Conservation (phyloP, 1,284 basidiomycete genomes). For the Polyporus tsugae region DNA sequence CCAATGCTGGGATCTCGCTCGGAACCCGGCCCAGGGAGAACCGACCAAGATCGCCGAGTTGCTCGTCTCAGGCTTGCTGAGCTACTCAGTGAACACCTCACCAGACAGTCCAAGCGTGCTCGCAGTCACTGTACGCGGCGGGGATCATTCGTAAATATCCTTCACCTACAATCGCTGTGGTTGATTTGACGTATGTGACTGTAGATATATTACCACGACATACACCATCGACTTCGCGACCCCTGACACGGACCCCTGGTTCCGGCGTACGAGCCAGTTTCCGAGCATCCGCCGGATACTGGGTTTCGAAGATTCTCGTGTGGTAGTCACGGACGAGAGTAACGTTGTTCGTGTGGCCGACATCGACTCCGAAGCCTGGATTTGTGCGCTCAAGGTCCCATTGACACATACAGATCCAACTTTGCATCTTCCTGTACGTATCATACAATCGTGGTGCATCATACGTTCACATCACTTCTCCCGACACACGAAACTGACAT, state of each 20-base stretch:
- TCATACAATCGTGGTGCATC: neutral
- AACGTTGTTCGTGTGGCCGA: slow-evolving; percentile 35
- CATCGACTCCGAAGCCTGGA: slow-evolving; percentile 28
- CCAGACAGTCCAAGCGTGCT: slow-evolving; percentile 21
- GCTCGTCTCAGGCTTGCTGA: slow-evolving; percentile 26
- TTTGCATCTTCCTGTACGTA: slow-evolving; percentile 22
- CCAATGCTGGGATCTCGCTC: slow-evolving; percentile 61
- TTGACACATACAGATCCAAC: slow-evolving; percentile 36
- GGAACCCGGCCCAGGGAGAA: neutral
- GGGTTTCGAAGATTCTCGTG: slow-evolving; percentile 33
- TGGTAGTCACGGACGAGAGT: slow-evolving; percentile 34
- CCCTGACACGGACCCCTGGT: slow-evolving; percentile 16
- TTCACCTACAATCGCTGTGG: neutral
- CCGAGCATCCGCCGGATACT: slow-evolving; percentile 31
- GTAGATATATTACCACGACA: slow-evolving; percentile 28
- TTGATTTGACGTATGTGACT: too few species aligned
- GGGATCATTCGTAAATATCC: neutral
- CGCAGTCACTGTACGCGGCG: slow-evolving; percentile 25
- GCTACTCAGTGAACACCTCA: slow-evolving; percentile 34
- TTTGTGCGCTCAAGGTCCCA: slow-evolving; percentile 34
- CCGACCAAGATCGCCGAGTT: slow-evolving; percentile 29
- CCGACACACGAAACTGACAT: neutral
- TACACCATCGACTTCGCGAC: slow-evolving; percentile 32
- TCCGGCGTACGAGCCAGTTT: slow-evolving; percentile 30
- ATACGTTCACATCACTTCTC: neutral